A percentile compares a stretch with the other conserved stretches of the same genome.
These are phyloP conservation scores for Agarophyton chilense DNA, from an alignment of 23 red algal species.

Conservation along the genomic window DNA sequence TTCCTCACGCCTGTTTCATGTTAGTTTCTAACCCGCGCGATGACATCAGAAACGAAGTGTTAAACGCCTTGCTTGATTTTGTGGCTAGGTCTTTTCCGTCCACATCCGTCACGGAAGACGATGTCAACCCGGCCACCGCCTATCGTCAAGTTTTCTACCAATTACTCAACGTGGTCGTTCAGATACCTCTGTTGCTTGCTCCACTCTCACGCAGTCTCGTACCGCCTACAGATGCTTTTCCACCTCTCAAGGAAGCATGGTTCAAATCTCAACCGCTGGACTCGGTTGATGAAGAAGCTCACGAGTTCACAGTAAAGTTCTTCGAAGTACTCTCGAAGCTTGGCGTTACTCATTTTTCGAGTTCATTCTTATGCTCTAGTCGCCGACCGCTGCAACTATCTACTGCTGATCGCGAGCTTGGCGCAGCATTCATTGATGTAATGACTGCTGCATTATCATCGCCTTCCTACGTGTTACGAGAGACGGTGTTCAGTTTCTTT, in stretches of 20 bases:
- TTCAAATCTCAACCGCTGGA: background rate
- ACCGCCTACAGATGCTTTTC: conserved; percentile 20
- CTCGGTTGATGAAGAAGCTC: conserved; percentile 8
- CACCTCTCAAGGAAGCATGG: conserved; percentile 10
- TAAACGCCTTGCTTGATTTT: conserved; percentile 13
- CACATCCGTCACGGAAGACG: background rate
- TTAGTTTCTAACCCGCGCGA: conserved; percentile 6
- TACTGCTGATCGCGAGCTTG: background rate
- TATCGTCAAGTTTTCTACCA: conserved; percentile 42
- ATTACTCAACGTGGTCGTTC: background rate
- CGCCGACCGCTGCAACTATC: background rate
- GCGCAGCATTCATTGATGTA: conserved; percentile 43
- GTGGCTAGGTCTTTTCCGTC: conserved; percentile 10
- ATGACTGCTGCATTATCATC: conserved; percentile 17
- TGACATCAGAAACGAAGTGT: conserved; percentile 19
- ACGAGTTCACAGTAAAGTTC: conserved; percentile 55
- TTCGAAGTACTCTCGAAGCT: conserved; percentile 53
- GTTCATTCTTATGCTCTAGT: conserved; percentile 11
- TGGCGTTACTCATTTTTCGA: conserved; percentile 39
- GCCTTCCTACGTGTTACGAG: conserved; percentile 37
- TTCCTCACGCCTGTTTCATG: conserved; percentile 40
- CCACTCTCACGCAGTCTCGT: conserved; percentile 19
- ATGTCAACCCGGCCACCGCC: background rate
- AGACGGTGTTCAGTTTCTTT: conserved; percentile 45
- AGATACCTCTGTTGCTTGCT: background rate